Base-by-base conservation (phyloP, 441 rosid genomes). In the Croton setiger region DNA sequence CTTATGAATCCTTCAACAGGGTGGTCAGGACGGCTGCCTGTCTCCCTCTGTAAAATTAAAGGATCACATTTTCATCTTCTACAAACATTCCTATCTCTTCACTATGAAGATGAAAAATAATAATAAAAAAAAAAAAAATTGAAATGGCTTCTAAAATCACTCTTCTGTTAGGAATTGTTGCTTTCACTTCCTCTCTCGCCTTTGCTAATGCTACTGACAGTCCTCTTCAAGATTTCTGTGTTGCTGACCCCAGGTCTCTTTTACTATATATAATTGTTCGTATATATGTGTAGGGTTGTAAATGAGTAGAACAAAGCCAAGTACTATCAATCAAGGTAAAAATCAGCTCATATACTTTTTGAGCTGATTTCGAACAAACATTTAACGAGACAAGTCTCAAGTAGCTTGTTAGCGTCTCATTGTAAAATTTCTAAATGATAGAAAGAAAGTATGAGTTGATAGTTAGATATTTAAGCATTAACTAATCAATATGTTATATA, bases 161-260 rank as follows among this genome's bases (percentile, higher is more conserved):
- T 9, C 17, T 62, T 41, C 15, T 61, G 11, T 11, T 36, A 0
- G 48, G 60, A 11, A 15, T 69, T 18, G 35, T 72, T 36, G 67
- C 66, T 0, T 37, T 79, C 17, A 11, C 63, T 35, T 69, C 31
- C 3, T 52, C 61, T 4, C 37, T 61, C 21, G 67, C 58, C 1
- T 18, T 43, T 0, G 67, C 72, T 5, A 80, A 76, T 60, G 70
- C 72, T 5, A 80, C 73, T 60, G 70, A 60, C 1, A 37, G 56
- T 17, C 57, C 69, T 31, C 48, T 74, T 17, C 64, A 67, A 3
- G 81, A 78, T 68, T 64, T 78, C 64, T 78, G 78, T 2, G 81
- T 78, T 27, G 81, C 76, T 3, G 73, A 78, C 4, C 36, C 47
- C 36, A 44, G 76, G 73, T 66, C 41, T 47, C 14, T 47, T 4